Base-by-base conservation (phyloP, 164 flowering plant genomes). In the Kalanchoe fedtschenkoi region DNA sequence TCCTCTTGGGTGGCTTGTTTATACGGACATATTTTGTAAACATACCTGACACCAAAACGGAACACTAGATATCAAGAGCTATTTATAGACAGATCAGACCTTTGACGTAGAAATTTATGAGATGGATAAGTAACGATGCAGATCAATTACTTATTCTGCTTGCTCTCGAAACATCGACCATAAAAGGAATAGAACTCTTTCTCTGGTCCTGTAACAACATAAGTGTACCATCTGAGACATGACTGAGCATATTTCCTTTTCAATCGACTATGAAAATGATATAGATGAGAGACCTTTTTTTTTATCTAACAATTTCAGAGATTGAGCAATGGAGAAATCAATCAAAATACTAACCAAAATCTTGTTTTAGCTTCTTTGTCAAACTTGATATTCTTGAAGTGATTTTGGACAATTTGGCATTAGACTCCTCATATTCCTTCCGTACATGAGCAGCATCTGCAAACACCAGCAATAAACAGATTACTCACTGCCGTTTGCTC, bases 101-200 rank as follows among this genome's bases (percentile, higher is more conserved):
- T n/a, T n/a, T n/a, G n/a, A n/a, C n/a, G n/a, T n/a, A n/a, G n/a
- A 43, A 24, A 2, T 7, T 8, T 24, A 22, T 22, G 10, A 47
- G 4, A 24, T 57, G 28, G 55, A 32, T 26, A n/a, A 32, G 30
- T 13, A 43, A 61, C 22, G 44, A 47, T 24, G 39, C 34, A 44
- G 51, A 47, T 42, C 22, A 14, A 41, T 70, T 65, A 95, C 99
- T 95, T 95, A 69, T 86, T 86, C 76, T 91, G 81, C 79, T 87
- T 95, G 83, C 67, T 76, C 81, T 95, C 96, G 62, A 91, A 84
- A 73, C 99, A 95, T 28, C 69, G 89, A 59, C 72, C 85, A 70
- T 91, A 82, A 68, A 88, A 88, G 46, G 95, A 85, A 70, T 83
- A 91, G 75, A 95, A 95, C 72, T 88, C 97, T 82, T 85, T 91